Evolutionary conservation across 768 basidiomycete genomes (phyloP).

Genomic region (Russula griseocarnosa): DNA sequence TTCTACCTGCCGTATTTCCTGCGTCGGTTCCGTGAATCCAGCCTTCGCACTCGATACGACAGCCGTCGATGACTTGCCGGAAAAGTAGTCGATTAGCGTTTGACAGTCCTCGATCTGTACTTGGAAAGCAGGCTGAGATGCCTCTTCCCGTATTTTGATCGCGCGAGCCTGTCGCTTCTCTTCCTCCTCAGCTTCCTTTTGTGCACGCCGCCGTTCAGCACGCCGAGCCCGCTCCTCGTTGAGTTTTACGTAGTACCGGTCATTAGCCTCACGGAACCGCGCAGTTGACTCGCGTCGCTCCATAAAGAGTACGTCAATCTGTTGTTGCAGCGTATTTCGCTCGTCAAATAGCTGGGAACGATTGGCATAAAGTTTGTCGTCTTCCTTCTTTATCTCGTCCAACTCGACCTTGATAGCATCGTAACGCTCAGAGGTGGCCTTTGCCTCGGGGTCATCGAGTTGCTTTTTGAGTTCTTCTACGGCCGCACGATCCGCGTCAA

Average conservation of each 20-base stretch:
- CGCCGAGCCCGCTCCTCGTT: constrained; percentile 85
- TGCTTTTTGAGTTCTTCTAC: constrained; percentile 79
- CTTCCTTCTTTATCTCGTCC: constrained; percentile 79
- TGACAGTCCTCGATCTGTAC: constrained; percentile 95
- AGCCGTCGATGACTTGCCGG: constrained; percentile 54
- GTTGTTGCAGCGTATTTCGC: constrained; percentile 65
- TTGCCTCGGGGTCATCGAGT: constrained; percentile 86
- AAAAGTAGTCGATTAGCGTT: constrained; percentile 83
- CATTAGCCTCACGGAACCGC: constrained; percentile 76
- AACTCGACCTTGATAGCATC: constrained; percentile 81
- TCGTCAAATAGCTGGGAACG: constrained; percentile 84
- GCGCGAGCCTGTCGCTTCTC: constrained; percentile 77
- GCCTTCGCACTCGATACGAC: constrained; percentile 43
- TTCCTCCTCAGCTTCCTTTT: constrained; percentile 72
- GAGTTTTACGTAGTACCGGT: constrained; percentile 76
- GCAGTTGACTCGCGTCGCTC: constrained; percentile 72
- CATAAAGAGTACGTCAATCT: constrained; percentile 66
- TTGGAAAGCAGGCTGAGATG: constrained; percentile 84
- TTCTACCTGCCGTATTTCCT: constrained; percentile 85
- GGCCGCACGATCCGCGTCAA: constrained; percentile 69
- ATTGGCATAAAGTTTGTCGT: constrained; percentile 77
- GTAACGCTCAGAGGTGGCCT: constrained; percentile 75
- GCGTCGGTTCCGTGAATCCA: constrained; percentile 65
- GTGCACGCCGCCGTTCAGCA: constrained; percentile 69
- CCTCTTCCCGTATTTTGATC: constrained; percentile 84